Evolutionary conservation across 257 asterid species (phyloP), one percentile per base, ranked within the genome.

Genomic region (Nicotiana otophora): DNA sequence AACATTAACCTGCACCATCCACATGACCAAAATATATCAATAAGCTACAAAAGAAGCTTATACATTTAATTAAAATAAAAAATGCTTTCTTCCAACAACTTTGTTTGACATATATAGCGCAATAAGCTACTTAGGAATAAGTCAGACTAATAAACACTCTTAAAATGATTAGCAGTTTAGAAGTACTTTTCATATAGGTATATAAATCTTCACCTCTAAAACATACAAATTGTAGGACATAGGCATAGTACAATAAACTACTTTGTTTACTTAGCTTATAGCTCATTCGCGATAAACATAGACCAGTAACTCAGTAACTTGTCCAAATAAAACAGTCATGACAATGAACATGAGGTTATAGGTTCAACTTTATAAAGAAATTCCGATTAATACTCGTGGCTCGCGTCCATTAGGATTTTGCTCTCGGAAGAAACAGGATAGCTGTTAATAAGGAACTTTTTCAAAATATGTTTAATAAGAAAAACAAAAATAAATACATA

Each of bases 1-100:
- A 83, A 55, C 15, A 58, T 77, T 65, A 66, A 48, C 72, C 85
- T 83, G 85, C 85, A 77, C n/a, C 17, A 68, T 60, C 19, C 28
- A n/a, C 30, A 58, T 66, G 15, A 17, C 53, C 53, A 67, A 67
- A 39, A 39, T 39, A 39, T 39, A 7, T 39, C 46, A 39, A 39
- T 39, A 39, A 39, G 46, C 46, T 7, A 39, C 10, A 39, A 39
- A 39, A 36, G 42, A 39, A 39, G 46, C 9, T 39, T 39, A 39
- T 39, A 7, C 46, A 39, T 39, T 6, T 39, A 36, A 6, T 39
- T 39, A 39, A 7, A 10, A 39, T 39, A 39, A 39, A 39, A 39
- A 39, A 39, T 39, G 46, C 10, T 39, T 39, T 39, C 46, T 39
- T 39, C 46, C 46, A 39, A 39, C 46, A 39, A 39, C 46, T 39